Conservation (phyloP, 2,329 filamentous ascomycete species). For the Talaromyces sp. region DNA sequence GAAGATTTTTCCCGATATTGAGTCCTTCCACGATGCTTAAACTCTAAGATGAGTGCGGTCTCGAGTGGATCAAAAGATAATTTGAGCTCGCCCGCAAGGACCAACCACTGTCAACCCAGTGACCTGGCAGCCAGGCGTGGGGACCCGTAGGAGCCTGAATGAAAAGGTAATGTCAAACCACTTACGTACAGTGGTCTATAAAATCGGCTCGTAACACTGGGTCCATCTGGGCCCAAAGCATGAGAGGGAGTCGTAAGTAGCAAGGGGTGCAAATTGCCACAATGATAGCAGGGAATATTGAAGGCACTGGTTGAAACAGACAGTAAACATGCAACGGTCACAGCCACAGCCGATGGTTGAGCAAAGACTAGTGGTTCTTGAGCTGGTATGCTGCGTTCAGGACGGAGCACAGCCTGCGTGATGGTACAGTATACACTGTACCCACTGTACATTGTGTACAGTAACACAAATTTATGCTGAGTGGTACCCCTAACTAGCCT, state of each 20-base stretch:
- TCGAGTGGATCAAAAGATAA: background rate
- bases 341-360: constrained; percentile 9
- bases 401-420: background rate
- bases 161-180: background rate
- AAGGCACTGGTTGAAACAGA: background rate
- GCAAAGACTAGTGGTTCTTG: constrained; percentile 3
- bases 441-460: too few relatives aligned
- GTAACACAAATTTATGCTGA: background rate
- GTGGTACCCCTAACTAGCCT: constrained; percentile 13
- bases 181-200: background rate
- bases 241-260: constrained; percentile 2
- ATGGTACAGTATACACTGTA: background rate
- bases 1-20: background rate
- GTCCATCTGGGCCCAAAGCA: background rate
- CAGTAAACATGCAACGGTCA: background rate
- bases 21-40: background rate
- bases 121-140: background rate
- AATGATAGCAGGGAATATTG: background rate
- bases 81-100: background rate
- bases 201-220: background rate
- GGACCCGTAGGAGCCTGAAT: background rate
- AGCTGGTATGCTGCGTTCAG: constrained; percentile 1
- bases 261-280: constrained; percentile 13
- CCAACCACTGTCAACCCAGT: background rate
- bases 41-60: background rate